phyloP scores from a whole-genome alignment of 176 grass and related monocot genomes.

The Ensete ventricosum region DNA sequence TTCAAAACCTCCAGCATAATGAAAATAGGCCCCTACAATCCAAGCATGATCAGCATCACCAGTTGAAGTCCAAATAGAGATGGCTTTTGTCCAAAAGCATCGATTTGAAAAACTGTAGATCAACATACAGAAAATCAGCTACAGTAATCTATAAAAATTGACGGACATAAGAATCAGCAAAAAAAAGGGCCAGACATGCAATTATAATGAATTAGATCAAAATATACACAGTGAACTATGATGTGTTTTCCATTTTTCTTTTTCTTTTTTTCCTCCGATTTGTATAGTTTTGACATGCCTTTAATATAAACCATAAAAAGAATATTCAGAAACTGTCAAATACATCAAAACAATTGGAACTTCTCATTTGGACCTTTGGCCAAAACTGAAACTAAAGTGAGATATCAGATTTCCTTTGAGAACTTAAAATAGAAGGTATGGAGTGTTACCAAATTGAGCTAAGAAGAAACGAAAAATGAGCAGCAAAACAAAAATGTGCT shows the following conservation, averaged over 20 bases:
- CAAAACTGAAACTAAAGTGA: background rate
- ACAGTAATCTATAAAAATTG: background rate
- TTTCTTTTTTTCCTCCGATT: too few species aligned
- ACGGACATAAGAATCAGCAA: background rate
- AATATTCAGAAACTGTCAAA: too few species aligned
- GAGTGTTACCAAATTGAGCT: background rate
- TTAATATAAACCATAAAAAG: too few species aligned
- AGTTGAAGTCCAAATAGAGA: slow-evolving; percentile 97
- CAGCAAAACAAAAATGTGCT: background rate
- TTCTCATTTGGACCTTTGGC: too few species aligned
- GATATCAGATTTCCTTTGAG: background rate
- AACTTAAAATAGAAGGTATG: background rate
- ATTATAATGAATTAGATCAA: too few species aligned
- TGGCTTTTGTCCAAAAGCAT: slow-evolving; percentile 92
- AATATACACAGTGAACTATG: too few species aligned
- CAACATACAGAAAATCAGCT: background rate
- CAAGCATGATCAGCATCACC: slow-evolving; percentile 86
- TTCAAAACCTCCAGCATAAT: slow-evolving; percentile 84
- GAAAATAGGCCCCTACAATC: slow-evolving; percentile 91
- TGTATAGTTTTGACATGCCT: too few species aligned
- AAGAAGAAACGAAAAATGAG: background rate
- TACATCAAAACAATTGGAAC: background rate
- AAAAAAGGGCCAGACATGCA: background rate
- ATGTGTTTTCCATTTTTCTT: too few species aligned
- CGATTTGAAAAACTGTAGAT: slow-evolving; percentile 78